Evolutionary conservation across 176 grass and related monocot genomes (phyloP), one percentile per base, ranked within the genome.

Genomic region (Calamus simplicifolius): DNA sequence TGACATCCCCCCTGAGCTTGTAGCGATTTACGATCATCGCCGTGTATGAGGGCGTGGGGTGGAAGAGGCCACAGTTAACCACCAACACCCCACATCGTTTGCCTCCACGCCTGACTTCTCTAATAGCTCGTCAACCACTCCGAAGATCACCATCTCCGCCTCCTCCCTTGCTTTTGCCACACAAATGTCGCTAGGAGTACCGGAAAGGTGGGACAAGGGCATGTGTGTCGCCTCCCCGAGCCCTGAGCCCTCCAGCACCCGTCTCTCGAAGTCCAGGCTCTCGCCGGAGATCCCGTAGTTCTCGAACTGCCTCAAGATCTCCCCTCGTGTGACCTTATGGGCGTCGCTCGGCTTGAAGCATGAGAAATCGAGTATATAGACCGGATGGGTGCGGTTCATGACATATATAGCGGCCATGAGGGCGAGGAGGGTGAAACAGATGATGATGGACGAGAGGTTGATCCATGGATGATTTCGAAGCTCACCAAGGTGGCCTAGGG

Each of bases 21-120:
- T 68, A 68, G 0, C 65, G 65, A 28, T 68, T 54, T 14, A 55
- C 65, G 65, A 68, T 68, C 65, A 68, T 56, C 51, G 51, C 51
- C 13, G 65, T 25, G 65, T 56, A 68, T 10, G 51, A 19, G 0
- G 65, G 65, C 2, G 27, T 56, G 13, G 65, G 65, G 51, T 54
- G 43, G 65, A 55, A 56, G 65, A 19, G 26, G 52, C 65, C 56
- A 28, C 65, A 68, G 65, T 68, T 68, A 5, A 43, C 52, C 16
- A 68, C 65, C n/a, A 68, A 6, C 26, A 68, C 25, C 18, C 18
- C 15, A 68, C 52, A 2, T 68, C 65, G 29, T 28, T 27, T 4
- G 51, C 28, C 29, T 52, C 28, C 28, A 68, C 7, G 15, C 65
- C 65, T 0, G 65, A 35, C 25, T 10, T 16, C 16, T 29, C 12